phyloP scores from a whole-genome alignment of 176 grass and related monocot species.

The Musa beccarii region DNA sequence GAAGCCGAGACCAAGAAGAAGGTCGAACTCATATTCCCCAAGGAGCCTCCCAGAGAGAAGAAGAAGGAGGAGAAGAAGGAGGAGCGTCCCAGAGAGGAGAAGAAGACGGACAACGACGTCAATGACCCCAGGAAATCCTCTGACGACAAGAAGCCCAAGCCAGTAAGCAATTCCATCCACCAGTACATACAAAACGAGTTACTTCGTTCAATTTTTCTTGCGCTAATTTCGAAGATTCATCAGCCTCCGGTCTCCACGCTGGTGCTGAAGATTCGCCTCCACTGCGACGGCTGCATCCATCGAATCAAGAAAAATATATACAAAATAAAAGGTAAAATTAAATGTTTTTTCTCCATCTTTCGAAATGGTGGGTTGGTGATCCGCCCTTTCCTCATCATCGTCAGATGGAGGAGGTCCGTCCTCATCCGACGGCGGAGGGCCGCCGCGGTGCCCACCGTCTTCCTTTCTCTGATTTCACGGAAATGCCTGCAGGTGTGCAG shows the following conservation, averaged over 20 bases:
- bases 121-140: neutral
- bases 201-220: neutral
- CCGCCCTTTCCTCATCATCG: too few species aligned
- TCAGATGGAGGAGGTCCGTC: too few species aligned
- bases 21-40: slow-evolving; percentile 61
- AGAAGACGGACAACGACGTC: neutral
- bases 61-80: slow-evolving; percentile 24
- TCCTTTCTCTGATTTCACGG: neutral
- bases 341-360: neutral
- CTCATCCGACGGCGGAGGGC: too few species aligned
- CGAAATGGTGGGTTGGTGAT: too few species aligned
- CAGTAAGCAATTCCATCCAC: slow-evolving; percentile 21
- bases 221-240: neutral
- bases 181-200: neutral
- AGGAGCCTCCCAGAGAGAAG: slow-evolving; percentile 29
- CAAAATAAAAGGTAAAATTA: slow-evolving; percentile 46
- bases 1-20: slow-evolving; percentile 45
- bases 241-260: slow-evolving; percentile 35
- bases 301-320: slow-evolving; percentile 29
- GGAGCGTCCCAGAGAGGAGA: neutral
- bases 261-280: slow-evolving; percentile 48
- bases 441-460: neutral
- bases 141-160: slow-evolving; percentile 24
- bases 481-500: slow-evolving; percentile 22
- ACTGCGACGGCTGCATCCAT: slow-evolving; percentile 48